Evolutionary conservation across 2,329 filamentous ascomycete species (phyloP).

Genomic region (Gnomoniopsis sp.): DNA sequence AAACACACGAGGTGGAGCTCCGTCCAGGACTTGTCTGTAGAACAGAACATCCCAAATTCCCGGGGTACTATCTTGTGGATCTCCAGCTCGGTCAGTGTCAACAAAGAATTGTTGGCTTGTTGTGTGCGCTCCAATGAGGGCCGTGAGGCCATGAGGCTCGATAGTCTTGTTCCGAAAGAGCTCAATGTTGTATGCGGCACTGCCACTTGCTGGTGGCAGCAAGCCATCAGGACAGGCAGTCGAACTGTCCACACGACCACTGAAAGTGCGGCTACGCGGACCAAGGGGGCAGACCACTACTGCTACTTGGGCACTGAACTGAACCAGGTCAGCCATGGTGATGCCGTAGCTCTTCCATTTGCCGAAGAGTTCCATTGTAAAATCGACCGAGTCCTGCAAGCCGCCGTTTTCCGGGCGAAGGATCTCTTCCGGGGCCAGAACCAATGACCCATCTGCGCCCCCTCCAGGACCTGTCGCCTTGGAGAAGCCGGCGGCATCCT

Average conservation of each 20-base stretch:
- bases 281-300: slow-evolving; percentile 43
- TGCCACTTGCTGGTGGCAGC: slow-evolving; percentile 40
- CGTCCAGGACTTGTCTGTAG: slow-evolving; percentile 39
- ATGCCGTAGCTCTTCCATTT: slow-evolving; percentile 41
- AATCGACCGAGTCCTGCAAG: slow-evolving; percentile 39
- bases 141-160: slow-evolving; percentile 44
- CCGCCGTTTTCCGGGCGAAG: slow-evolving; percentile 42
- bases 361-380: slow-evolving; percentile 36
- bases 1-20: slow-evolving; percentile 34
- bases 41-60: slow-evolving; percentile 52
- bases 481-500: slow-evolving; percentile 40
- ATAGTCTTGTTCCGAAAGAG: slow-evolving; percentile 54
- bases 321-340: slow-evolving; percentile 51
- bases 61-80: slow-evolving; percentile 49
- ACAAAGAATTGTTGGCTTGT: slow-evolving; percentile 46
- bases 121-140: slow-evolving; percentile 53
- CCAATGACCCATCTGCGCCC: slow-evolving; percentile 45
- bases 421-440: slow-evolving; percentile 37
- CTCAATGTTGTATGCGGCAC: slow-evolving; percentile 44
- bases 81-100: slow-evolving; percentile 35
- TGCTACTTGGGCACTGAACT: slow-evolving; percentile 48
- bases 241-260: slow-evolving; percentile 46
- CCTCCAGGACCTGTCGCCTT: slow-evolving; percentile 32
- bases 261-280: slow-evolving; percentile 46
- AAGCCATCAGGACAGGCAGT: slow-evolving; percentile 36